phyloP scores from a whole-genome alignment of 768 basidiomycete genomes.

The Mycena filopes region DNA sequence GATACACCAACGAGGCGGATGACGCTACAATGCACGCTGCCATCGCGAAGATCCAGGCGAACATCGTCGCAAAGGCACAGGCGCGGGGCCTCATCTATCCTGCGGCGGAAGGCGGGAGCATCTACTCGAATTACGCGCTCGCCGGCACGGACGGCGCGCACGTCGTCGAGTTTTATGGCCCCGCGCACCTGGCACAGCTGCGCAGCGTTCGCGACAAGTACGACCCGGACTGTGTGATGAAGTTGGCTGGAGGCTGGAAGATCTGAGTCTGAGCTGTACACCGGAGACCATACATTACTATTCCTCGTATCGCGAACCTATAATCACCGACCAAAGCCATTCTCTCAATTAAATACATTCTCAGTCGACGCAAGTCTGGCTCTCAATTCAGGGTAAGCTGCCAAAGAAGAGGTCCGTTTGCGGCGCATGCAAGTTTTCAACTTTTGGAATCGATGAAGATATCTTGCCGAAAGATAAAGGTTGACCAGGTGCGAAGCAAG shows the following conservation, averaged over 20 bases:
- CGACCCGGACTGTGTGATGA: slow-evolving; percentile 19
- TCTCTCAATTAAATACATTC: no score
- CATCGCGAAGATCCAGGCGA: slow-evolving; percentile 14
- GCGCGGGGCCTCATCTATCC: slow-evolving; percentile 19
- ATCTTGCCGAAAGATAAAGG: no score
- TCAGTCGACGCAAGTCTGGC: no score
- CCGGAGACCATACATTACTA: no score
- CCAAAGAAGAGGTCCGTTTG: no score
- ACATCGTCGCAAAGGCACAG: slow-evolving; percentile 21
- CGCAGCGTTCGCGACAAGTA: not conserved
- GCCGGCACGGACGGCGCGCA: slow-evolving; percentile 19
- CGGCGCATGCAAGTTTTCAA: no score
- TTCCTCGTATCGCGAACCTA: no score
- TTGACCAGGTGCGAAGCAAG: no score
- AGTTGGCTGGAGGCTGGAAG: slow-evolving; percentile 25
- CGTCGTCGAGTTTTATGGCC: slow-evolving; percentile 22
- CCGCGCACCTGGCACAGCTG: slow-evolving; percentile 16
- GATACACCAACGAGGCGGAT: slow-evolving; percentile 17
- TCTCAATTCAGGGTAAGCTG: no score
- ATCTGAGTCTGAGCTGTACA: slow-evolving; percentile 16
- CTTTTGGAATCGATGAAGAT: no score
- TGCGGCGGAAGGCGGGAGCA: not conserved
- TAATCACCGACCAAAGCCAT: no score
- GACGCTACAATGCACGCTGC: slow-evolving; percentile 16
- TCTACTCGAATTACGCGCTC: slow-evolving; percentile 25